These are phyloP conservation scores for Sinapis alba DNA, from an alignment of 441 rosid species.

Conservation along the genomic window DNA sequence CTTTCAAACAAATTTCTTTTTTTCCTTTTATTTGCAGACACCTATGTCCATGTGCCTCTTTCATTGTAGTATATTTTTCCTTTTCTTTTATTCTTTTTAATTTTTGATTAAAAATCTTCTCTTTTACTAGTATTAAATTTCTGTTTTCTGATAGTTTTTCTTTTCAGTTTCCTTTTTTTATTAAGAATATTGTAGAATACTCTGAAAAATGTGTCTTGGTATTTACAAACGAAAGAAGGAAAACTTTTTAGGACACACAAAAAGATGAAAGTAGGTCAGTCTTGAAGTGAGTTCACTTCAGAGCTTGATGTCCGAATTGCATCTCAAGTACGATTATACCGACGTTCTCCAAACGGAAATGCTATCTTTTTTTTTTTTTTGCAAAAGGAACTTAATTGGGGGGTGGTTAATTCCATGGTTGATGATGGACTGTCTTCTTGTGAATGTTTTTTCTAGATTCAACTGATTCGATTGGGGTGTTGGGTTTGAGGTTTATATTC, in stretches of 20 bases:
- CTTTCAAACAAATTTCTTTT: constrained; percentile 29
- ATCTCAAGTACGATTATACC: background rate
- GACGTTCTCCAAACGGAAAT: background rate
- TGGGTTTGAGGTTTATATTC: background rate
- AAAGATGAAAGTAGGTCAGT: background rate
- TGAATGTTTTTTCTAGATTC: background rate
- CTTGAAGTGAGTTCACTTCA: constrained; percentile 11
- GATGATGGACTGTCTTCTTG: background rate
- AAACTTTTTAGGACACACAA: constrained; percentile 2
- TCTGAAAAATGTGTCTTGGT: constrained; percentile 7
- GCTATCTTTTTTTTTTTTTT: background rate
- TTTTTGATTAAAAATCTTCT: background rate
- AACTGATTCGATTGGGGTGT: background rate
- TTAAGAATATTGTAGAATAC: background rate
- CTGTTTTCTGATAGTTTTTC: constrained; percentile 31
- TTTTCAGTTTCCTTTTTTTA: constrained; percentile 13
- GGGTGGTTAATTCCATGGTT: background rate
- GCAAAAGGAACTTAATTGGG: background rate
- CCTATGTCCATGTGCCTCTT: constrained; percentile 59
- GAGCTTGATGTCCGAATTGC: background rate
- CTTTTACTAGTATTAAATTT: background rate
- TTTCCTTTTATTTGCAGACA: constrained; percentile 38
- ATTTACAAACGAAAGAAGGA: background rate
- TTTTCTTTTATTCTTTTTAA: constrained; percentile 19
- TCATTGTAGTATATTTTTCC: constrained; percentile 23